A percentile compares a stretch with the other conserved stretches of the same genome.
These are phyloP conservation scores for Pittosporum tobira DNA, from an alignment of 129 eudicot genomes.

Conservation along the genomic window DNA sequence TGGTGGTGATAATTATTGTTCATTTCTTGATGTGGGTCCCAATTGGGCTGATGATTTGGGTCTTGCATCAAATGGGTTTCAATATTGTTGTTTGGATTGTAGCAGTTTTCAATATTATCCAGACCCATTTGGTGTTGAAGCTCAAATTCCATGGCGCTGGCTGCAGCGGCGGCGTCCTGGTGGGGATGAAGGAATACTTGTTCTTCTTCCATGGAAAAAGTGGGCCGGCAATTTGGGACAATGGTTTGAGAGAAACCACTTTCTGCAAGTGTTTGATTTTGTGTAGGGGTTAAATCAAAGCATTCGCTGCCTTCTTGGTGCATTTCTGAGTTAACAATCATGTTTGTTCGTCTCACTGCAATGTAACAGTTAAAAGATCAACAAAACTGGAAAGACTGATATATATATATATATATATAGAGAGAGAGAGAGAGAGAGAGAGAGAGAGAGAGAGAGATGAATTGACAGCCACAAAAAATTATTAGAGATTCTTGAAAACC, in stretches of 20 bases:
- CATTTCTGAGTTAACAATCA: slow-evolving; percentile 33
- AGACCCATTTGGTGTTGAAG: slow-evolving; percentile 25
- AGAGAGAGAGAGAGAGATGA: not conserved
- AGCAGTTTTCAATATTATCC: slow-evolving; percentile 34
- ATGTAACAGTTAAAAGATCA: slow-evolving; percentile 3
- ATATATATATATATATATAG: not conserved
- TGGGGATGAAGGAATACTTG: slow-evolving; percentile 1
- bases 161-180: slow-evolving; percentile 17
- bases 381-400: slow-evolving; percentile 7
- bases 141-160: slow-evolving; percentile 18
- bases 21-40: slow-evolving; percentile 18
- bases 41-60: slow-evolving; percentile 10
- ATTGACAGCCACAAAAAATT: too few relatives aligned
- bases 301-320: slow-evolving; percentile 41
- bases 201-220: slow-evolving; percentile 36
- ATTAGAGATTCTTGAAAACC: not conserved
- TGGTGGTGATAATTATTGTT: slow-evolving; percentile 15
- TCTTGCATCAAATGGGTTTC: slow-evolving; percentile 9
- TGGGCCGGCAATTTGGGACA: slow-evolving; percentile 25
- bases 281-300: slow-evolving; percentile 35
- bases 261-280: slow-evolving; percentile 26
- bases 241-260: slow-evolving; percentile 33
- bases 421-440: not conserved
- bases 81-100: slow-evolving; percentile 15
- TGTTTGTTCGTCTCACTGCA: slow-evolving; percentile 13